Conservation (phyloP, 2,329 filamentous ascomycete genomes). For the Trichoderma sp. region DNA sequence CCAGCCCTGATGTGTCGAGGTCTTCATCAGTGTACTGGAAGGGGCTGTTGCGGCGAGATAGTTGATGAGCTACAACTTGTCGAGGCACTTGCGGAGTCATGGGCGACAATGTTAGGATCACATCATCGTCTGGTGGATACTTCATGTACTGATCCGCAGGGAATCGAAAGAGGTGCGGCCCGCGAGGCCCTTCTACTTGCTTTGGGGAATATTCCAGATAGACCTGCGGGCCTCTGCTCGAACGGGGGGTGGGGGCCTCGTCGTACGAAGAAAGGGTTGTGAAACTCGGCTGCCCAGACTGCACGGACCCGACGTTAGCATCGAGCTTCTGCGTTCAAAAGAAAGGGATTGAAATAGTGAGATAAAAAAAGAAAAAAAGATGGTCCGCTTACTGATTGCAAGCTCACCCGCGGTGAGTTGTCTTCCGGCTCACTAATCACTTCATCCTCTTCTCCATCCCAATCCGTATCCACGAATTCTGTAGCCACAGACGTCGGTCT, state of each 20-base stretch:
- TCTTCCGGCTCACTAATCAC: conserved; percentile 62
- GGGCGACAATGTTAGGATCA: conserved; percentile 69
- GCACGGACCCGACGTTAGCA: conserved; percentile 29
- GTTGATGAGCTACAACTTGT: conserved; percentile 33
- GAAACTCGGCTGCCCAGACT: conserved; percentile 74
- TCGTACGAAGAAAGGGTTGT: conserved; percentile 87
- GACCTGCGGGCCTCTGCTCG: conserved; percentile 59
- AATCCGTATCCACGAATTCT: conserved; percentile 77
- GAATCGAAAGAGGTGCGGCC: conserved; percentile 82
- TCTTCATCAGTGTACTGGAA: conserved; percentile 59
- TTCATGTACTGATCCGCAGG: conserved; percentile 53
- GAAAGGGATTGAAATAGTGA: not conserved
- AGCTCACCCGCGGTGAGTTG: conserved; percentile 66
- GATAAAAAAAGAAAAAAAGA: not conserved
- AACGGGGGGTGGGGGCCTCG: conserved; percentile 76
- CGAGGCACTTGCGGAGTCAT: conserved; percentile 65
- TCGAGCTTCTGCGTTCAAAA: not conserved
- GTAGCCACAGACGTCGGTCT: conserved; percentile 72
- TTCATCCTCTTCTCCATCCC: conserved; percentile 59
- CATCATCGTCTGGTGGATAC: conserved; percentile 44
- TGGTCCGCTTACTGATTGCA: conserved; percentile 67
- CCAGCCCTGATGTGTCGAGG: conserved; percentile 61
- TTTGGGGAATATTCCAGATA: conserved; percentile 64
- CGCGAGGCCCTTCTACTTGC: conserved; percentile 75
- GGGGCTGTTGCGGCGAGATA: conserved; percentile 48